Base-by-base conservation (phyloP, 1,284 basidiomycete species). In the Porogramme epimiltina region DNA sequence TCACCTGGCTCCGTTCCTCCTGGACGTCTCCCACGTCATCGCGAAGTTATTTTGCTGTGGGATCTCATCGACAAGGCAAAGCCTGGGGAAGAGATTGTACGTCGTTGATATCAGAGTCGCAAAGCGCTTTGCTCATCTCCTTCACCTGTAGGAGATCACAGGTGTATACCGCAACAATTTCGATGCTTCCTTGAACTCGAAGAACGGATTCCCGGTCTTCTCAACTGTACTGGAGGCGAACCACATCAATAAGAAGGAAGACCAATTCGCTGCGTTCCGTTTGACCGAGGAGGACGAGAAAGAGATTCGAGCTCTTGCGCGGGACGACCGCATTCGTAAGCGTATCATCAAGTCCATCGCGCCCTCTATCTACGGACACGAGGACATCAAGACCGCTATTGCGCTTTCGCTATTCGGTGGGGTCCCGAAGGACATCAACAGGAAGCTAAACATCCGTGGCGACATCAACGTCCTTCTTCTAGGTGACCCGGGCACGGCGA, bases 151-250 rank as follows among this genome's bases (percentile, higher is more conserved):
- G 91, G 95, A 98, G 79, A 86, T 97, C 19, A 99, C 96, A 5
- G 96, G 96, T 52, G 87, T 98, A 62, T 99, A 99, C 71, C 85
- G 95, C 61, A 99, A 99, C 76, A 99, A 99, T 72, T 99, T 98
- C 63, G 96, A 99, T 67, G 95, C 95, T 4, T 91, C 95, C 1
- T 83, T 99, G 62, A 99, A 99, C 73, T 89, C 94, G 42, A 99
- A 98, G 77, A 98, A 99, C 63, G 97, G 96, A 22, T 99, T 99
- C 77, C 96, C 96, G 0, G 97, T 99, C 37, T 99, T 99, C 75
- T 95, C 95, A 3, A 99, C 96, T 5, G 84, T 99, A 51, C 89
- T 99, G 56, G 96, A 99, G 70, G 96, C 96, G 16, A 99, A 99
- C 70, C 92, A 97, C 65, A 79, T 98, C 72, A 95, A 95, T 75